Conservation (phyloP, 805 yeast genomes). For the Candida palmyrensis region DNA sequence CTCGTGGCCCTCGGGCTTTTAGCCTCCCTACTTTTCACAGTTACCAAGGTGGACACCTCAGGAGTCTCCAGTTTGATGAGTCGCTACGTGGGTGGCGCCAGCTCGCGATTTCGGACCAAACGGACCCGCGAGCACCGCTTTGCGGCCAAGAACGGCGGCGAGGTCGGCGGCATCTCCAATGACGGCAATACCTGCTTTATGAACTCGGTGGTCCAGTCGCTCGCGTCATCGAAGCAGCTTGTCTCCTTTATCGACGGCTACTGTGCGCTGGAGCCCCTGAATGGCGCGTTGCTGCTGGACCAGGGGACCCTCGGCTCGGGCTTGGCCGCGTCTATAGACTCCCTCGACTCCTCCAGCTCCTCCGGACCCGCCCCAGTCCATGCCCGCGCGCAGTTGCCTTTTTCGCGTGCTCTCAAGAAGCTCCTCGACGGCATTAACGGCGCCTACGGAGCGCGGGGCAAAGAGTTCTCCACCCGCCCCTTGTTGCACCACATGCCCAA, state of each 20-base stretch:
- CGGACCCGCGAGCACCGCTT: constrained; percentile 19
- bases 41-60: not conserved
- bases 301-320: no score
- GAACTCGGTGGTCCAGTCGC: constrained; percentile 82
- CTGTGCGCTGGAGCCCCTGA: constrained; percentile 21
- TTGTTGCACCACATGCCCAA: constrained; percentile 66
- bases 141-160: constrained; percentile 61
- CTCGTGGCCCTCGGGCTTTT: no score
- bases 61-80: constrained; percentile 1
- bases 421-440: constrained; percentile 59
- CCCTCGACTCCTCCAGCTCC: constrained; percentile 7
- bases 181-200: constrained; percentile 94
- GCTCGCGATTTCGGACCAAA: constrained; percentile 2
- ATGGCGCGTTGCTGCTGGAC: not conserved
- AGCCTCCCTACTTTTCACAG: no score
- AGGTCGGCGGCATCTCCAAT: constrained; percentile 79
- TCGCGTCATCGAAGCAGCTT: constrained; percentile 69
- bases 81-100: constrained; percentile 2
- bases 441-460: constrained; percentile 43
- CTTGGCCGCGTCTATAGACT: no score
- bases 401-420: constrained; percentile 49
- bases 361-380: no score
- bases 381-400: constrained; percentile 23
- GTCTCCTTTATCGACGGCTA: constrained; percentile 48
- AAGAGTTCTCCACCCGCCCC: constrained; percentile 56